Percentiles rank a stretch among this genome's conserved stretches.
These are phyloP conservation scores for Hsuehochloa calcarea DNA, from an alignment of 176 grass and related monocot genomes.

Conservation along the genomic window DNA sequence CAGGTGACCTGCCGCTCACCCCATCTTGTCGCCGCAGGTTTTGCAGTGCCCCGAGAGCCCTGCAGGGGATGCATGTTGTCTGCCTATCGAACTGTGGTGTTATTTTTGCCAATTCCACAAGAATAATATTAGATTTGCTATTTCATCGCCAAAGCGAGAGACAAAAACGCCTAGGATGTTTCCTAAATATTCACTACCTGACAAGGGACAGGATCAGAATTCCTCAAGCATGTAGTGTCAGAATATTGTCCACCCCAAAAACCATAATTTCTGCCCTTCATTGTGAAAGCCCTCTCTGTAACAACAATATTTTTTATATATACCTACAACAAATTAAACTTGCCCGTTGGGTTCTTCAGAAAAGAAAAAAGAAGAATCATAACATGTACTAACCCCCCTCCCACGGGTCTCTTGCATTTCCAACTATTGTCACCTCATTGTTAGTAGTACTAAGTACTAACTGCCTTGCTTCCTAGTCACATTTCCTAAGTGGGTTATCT, in stretches of 20 bases:
- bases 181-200: not conserved
- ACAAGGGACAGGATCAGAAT: not conserved
- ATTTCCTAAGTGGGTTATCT: slow-evolving; percentile 27
- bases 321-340: not conserved
- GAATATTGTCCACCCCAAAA: not conserved
- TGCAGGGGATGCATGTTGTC: no score
- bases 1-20: no score
- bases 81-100: no score
- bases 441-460: not conserved
- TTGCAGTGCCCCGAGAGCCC: no score
- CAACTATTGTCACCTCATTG: not conserved
- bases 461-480: slow-evolving; percentile 11
- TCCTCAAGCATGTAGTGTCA: not conserved
- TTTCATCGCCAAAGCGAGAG: no score
- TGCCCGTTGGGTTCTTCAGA: not conserved
- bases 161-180: no score
- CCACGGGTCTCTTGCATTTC: not conserved
- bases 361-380: not conserved
- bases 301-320: not conserved
- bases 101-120: no score
- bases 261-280: not conserved
- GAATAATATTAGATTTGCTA: no score
- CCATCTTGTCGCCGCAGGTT: no score
- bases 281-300: not conserved
- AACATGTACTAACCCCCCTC: not conserved